Evolutionary conservation across 2,329 filamentous ascomycete genomes (phyloP).

Genomic region (Cercospora canescens): DNA sequence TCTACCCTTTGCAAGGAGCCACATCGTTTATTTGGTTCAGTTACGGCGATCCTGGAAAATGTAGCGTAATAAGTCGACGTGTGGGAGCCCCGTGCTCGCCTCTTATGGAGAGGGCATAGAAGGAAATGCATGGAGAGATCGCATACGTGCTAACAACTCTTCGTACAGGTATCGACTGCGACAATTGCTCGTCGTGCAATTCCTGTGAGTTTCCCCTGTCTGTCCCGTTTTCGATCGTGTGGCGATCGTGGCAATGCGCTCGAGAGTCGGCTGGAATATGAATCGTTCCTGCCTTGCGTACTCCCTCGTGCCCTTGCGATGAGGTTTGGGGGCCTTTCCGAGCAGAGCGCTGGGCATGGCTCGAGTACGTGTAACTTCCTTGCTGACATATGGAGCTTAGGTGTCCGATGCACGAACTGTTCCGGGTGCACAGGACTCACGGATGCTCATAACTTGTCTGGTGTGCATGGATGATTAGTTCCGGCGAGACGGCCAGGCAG

Average conservation of each 20-base stretch:
- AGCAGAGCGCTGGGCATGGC: neutral
- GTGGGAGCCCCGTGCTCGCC: too few species aligned
- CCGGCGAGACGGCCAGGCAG: neutral
- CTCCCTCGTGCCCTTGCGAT: too few species aligned
- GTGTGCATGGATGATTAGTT: neutral
- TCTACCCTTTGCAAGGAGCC: too few species aligned
- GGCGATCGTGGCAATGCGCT: neutral
- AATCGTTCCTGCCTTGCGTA: neutral
- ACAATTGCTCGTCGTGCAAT: neutral
- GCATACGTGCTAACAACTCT: neutral
- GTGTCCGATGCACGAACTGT: neutral
- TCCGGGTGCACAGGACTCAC: neutral
- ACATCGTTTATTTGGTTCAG: too few species aligned
- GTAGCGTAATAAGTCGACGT: too few species aligned
- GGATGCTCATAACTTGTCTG: neutral
- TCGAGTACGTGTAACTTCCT: neutral
- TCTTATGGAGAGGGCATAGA: neutral
- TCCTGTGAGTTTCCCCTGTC: neutral
- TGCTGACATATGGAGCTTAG: neutral
- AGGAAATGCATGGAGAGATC: neutral
- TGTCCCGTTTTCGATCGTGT: neutral
- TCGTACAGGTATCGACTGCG: neutral
- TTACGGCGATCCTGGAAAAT: too few species aligned
- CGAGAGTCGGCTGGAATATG: neutral
- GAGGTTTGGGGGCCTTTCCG: too few species aligned